These are phyloP conservation scores for Neofusicoccum parvum DNA, from an alignment of 2,329 filamentous ascomycete species.

Conservation along the genomic window DNA sequence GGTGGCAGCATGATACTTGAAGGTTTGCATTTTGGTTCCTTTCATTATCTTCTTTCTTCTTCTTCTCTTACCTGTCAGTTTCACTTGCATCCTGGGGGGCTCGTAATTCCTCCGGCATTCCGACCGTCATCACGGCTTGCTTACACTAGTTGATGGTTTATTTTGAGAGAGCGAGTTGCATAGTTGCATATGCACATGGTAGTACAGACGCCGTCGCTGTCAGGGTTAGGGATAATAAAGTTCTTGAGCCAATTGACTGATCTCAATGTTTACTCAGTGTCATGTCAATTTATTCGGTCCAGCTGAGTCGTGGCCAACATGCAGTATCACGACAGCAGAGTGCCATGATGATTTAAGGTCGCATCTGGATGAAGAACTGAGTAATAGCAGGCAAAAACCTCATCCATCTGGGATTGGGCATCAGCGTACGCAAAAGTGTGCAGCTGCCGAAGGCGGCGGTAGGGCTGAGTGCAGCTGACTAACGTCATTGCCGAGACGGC, in stretches of 20 bases:
- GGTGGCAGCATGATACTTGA: slow-evolving; percentile 14
- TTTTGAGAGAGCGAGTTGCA: slow-evolving; percentile 6
- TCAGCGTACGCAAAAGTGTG: too few species aligned
- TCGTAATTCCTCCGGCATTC: background rate
- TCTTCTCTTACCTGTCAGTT: slow-evolving; percentile 4
- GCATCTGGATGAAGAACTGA: too few species aligned
- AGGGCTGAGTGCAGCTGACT: slow-evolving; percentile 20
- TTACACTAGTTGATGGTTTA: background rate
- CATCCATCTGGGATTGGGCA: too few species aligned
- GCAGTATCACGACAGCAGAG: too few species aligned
- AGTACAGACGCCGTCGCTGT: slow-evolving; percentile 8
- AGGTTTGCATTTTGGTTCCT: background rate
- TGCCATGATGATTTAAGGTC: too few species aligned
- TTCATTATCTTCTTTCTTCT: background rate
- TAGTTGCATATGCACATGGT: slow-evolving; percentile 3
- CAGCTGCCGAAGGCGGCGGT: background rate
- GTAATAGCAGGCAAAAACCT: too few species aligned
- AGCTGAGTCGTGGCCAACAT: too few species aligned
- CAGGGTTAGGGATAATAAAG: background rate
- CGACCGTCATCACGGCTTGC: slow-evolving; percentile 12
- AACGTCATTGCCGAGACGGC: slow-evolving; percentile 20
- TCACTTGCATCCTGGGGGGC: slow-evolving; percentile 1
- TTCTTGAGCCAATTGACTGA: background rate
- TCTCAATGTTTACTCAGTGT: too few species aligned
- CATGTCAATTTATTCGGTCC: too few species aligned